Evolutionary conservation across 768 basidiomycete species (phyloP), one percentile per base, ranked within the genome.

Genomic region (Gloeophyllum trabeum): DNA sequence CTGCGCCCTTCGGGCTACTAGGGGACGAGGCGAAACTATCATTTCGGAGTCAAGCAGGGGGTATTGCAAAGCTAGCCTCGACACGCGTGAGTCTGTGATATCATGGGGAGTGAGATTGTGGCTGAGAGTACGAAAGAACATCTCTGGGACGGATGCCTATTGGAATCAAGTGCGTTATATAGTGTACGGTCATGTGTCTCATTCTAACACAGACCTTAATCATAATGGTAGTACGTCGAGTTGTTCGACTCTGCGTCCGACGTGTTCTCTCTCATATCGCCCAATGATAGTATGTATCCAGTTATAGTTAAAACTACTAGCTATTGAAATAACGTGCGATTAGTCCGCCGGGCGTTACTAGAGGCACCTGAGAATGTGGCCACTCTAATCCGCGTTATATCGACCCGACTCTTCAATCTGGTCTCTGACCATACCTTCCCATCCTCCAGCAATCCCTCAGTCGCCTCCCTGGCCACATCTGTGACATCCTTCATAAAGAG

Each of bases 221-320:
- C 4, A 4, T 46, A 32, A 19, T 28, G 14, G 13, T 52, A 92
- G 87, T 96, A 84, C 54, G 79, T 84, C 48, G 61, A 73, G 36
- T 67, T 96, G 14, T 94, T 94, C 56, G 89, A 93, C 64, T 84
- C 87, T 5, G 75, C 87, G 1, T 86, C 88, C 0, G 90, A 94
- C 51, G 89, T 92, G 26, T 92, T 88, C 61, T 86, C 91, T 13
- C 73, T 94, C 25, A 39, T 46, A 19, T 38, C 40, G 18, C 39
- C 46, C n/a, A 23, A 25, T 24, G 24, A 23, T 20, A 34, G 43
- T 46, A 41, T 30, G 25, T 39, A 16, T 4, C 21, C 6, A 14
- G 16, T 37, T 19, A 13, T 3, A 21, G 19, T 23, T 3, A 13
- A 14, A 18, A 2, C 21, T n/a, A 44, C 16, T 24, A 41, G 19